A percentile compares a stretch with the other conserved stretches of the same genome.
Evolutionary conservation across 129 eudicot species (phyloP).

Genomic region (Kitagawia praeruptora): DNA sequence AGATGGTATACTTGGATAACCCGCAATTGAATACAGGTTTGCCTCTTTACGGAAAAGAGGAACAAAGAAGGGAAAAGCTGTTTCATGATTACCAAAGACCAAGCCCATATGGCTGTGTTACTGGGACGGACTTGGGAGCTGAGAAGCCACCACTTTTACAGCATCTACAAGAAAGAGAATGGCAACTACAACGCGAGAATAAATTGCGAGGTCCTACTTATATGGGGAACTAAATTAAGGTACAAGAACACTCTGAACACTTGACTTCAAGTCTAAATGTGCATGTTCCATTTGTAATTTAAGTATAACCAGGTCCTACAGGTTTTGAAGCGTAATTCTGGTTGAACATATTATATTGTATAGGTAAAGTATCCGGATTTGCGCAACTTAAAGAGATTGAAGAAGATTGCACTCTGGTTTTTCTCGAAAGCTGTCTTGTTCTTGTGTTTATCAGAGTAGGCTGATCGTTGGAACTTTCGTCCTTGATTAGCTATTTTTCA

Average conservation of each 20-base stretch:
- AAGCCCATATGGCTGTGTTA: slow-evolving; percentile 14
- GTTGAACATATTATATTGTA: neutral
- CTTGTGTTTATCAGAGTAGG: neutral
- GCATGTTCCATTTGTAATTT: neutral
- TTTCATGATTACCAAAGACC: slow-evolving; percentile 44
- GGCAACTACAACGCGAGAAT: slow-evolving; percentile 2
- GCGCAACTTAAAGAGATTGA: neutral
- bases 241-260: neutral
- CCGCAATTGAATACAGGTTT: slow-evolving; percentile 23
- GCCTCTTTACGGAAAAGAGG: slow-evolving; percentile 26
- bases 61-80: slow-evolving; percentile 27
- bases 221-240: slow-evolving; percentile 2
- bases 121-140: slow-evolving; percentile 2
- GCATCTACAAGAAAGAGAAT: slow-evolving; percentile 7
- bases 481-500: neutral
- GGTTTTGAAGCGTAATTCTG: neutral
- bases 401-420: neutral
- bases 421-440: neutral
- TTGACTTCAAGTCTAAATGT: neutral
- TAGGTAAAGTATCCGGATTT: neutral
- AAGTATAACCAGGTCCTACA: neutral
- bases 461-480: neutral
- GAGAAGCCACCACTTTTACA: slow-evolving; percentile 12
- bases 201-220: neutral
- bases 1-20: slow-evolving; percentile 39